A percentile compares a stretch with the other conserved stretches of the same genome.
These are phyloP conservation scores for Calonectria pauciramosa DNA, from an alignment of 2,329 filamentous ascomycete species.

Conservation along the genomic window DNA sequence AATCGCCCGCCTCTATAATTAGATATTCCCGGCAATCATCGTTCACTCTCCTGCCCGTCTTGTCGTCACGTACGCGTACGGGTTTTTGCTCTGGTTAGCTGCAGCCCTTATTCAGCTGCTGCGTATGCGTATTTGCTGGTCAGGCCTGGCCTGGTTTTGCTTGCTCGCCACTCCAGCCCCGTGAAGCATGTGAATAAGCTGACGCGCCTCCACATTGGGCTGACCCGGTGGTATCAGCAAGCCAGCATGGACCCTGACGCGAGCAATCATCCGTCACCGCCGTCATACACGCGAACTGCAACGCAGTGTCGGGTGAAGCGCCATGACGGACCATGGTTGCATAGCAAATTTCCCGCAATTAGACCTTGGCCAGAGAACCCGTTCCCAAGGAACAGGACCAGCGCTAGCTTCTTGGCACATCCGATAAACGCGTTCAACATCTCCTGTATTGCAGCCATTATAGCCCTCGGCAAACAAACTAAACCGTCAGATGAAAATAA, in stretches of 20 bases:
- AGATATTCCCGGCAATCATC: conserved; percentile 1
- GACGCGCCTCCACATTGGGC: conserved; percentile 22
- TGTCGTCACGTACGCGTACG: not conserved
- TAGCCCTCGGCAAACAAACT: not conserved
- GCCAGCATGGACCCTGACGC: not conserved
- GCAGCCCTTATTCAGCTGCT: not conserved
- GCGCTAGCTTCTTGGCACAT: not conserved
- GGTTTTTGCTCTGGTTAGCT: not conserved
- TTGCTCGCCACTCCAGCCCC: not conserved
- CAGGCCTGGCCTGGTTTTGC: not conserved
- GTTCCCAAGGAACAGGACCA: not conserved
- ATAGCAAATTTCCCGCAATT: conserved; percentile 5
- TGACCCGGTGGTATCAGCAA: not conserved
- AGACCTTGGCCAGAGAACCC: not conserved
- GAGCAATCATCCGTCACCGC: not conserved
- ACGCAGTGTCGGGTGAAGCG: not conserved
- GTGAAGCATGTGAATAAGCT: conserved; percentile 23
- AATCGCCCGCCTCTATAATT: conserved; percentile 8
- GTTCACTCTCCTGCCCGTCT: too few relatives aligned
- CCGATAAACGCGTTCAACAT: not conserved
- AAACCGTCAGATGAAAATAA: not conserved
- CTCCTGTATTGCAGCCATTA: not conserved
- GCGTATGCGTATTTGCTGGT: not conserved
- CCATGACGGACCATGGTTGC: not conserved
- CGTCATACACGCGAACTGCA: not conserved